Percentiles rank a stretch among this genome's conserved stretches.
These are phyloP conservation scores for Sporobolomyces roseus DNA, from an alignment of 768 basidiomycete species.

Conservation along the genomic window DNA sequence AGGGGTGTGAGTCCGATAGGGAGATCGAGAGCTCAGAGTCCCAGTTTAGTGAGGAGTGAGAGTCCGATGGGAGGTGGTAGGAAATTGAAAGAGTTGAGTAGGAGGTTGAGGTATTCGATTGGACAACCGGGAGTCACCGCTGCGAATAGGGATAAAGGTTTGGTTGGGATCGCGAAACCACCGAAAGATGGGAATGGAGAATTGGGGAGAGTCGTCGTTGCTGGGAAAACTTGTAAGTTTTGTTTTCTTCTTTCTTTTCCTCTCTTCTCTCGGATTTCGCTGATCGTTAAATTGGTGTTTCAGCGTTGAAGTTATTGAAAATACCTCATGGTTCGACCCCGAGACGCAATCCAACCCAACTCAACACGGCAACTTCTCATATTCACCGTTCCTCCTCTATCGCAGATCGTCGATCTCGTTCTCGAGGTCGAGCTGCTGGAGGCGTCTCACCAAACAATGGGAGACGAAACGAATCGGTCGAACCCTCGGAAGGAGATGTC, in stretches of 20 bases:
- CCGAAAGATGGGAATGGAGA: neutral
- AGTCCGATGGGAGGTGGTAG: slow-evolving; percentile 20
- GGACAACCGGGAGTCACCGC: neutral
- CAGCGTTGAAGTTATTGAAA: slow-evolving; percentile 31
- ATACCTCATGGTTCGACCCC: slow-evolving; percentile 38
- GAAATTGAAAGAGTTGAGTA: slow-evolving; percentile 19
- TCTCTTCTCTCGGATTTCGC: neutral
- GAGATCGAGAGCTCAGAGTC: too few relatives aligned
- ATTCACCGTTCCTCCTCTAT: slow-evolving; percentile 23
- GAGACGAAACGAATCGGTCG: neutral
- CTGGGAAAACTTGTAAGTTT: slow-evolving; percentile 30
- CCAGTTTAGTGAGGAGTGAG: neutral
- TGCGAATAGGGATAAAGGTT: slow-evolving; percentile 19
- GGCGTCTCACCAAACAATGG: neutral
- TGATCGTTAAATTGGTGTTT: neutral
- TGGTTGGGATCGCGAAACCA: slow-evolving; percentile 38
- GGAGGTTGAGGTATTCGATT: slow-evolving; percentile 17
- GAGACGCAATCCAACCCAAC: too few relatives aligned
- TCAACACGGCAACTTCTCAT: too few relatives aligned
- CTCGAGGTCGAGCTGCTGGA: slow-evolving; percentile 1
- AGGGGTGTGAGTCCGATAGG: too few relatives aligned
- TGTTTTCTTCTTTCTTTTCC: neutral
- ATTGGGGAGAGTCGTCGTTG: slow-evolving; percentile 31
- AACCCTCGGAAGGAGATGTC: neutral
- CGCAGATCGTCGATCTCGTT: slow-evolving; percentile 25